Evolutionary conservation across 495 filamentous ascomycete genomes (phyloP).

Genomic region (Hypoxylon intermedium): DNA sequence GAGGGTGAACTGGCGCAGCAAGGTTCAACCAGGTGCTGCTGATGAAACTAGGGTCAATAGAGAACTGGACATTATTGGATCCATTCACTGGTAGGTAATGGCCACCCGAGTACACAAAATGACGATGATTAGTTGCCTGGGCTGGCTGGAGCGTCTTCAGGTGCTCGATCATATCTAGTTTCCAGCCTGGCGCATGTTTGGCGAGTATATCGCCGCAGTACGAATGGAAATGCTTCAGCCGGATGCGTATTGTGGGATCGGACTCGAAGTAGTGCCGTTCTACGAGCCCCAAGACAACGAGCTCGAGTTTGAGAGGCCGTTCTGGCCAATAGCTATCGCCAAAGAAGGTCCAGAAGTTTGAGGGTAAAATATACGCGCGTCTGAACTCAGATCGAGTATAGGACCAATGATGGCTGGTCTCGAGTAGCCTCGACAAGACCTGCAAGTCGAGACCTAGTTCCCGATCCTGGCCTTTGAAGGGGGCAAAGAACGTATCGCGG

Average conservation of each 20-base stretch:
- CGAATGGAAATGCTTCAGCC: slow-evolving; percentile 17
- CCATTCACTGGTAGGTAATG: slow-evolving; percentile 19
- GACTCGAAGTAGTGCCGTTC: slow-evolving; percentile 45
- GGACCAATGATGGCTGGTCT: slow-evolving; percentile 25
- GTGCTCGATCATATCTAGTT: slow-evolving; percentile 30
- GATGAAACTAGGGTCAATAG: slow-evolving; percentile 28
- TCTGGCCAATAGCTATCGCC: neutral
- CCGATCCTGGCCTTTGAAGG: slow-evolving; percentile 27
- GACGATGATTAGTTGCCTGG: slow-evolving; percentile 9
- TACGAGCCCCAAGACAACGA: slow-evolving; percentile 36
- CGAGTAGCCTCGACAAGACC: slow-evolving; percentile 35
- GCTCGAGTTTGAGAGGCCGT: neutral
- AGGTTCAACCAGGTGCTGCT: neutral
- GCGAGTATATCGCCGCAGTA: neutral
- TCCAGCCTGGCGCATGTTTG: slow-evolving; percentile 17
- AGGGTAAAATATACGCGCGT: neutral
- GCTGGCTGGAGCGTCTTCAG: slow-evolving; percentile 12
- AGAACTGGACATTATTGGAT: slow-evolving; percentile 8
- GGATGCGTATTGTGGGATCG: slow-evolving; percentile 34
- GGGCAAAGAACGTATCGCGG: slow-evolving; percentile 1
- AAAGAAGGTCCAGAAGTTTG: neutral
- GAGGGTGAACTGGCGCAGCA: neutral
- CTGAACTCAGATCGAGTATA: neutral
- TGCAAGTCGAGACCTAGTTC: slow-evolving; percentile 40
- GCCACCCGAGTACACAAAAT: slow-evolving; percentile 33